Conservation (phyloP, 2,329 filamentous ascomycete genomes). For the Teratosphaeria nubilosa region DNA sequence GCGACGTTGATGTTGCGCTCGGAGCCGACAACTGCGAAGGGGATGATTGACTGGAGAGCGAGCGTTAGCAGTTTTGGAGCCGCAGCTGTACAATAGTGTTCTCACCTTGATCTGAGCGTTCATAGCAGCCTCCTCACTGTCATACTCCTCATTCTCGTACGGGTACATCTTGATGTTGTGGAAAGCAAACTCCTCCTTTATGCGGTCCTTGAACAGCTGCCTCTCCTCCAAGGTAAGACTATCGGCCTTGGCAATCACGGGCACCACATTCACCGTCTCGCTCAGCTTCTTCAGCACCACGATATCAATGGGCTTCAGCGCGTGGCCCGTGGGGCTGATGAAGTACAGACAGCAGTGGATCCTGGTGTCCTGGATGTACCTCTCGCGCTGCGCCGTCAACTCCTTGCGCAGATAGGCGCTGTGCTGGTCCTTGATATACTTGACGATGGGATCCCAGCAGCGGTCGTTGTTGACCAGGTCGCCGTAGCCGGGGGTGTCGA, state of each 20-base stretch:
- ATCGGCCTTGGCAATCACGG: constrained; percentile 97
- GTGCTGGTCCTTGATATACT: constrained; percentile 99
- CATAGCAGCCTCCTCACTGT: constrained; percentile 87
- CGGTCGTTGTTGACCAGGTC: constrained; percentile 99
- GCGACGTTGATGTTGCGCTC: constrained; percentile 97
- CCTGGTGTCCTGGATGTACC: constrained; percentile 97
- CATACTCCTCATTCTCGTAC: constrained; percentile 98
- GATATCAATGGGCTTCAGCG: constrained; percentile 98
- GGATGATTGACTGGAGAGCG: constrained; percentile 64
- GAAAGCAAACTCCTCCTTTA: constrained; percentile 99
- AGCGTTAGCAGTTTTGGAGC: constrained; percentile 4
- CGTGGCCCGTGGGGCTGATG: constrained; percentile 96
- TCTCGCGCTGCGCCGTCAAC: constrained; percentile 95
- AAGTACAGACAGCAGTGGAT: constrained; percentile 99
- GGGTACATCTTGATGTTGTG: constrained; percentile 99
- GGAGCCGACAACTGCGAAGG: constrained; percentile 94
- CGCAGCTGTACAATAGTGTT: background rate
- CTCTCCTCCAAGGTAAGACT: constrained; percentile 93
- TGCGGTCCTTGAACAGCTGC: constrained; percentile 88
- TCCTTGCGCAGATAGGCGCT: constrained; percentile 98
- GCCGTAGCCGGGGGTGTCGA: constrained; percentile 96
- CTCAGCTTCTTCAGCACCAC: constrained; percentile 99
- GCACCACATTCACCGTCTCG: constrained; percentile 97
- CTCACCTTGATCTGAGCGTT: constrained; percentile 93
- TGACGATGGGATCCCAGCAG: constrained; percentile 99